Evolutionary conservation across 1,284 basidiomycete species (phyloP).

Genomic region (Tilletiaria anomala): DNA sequence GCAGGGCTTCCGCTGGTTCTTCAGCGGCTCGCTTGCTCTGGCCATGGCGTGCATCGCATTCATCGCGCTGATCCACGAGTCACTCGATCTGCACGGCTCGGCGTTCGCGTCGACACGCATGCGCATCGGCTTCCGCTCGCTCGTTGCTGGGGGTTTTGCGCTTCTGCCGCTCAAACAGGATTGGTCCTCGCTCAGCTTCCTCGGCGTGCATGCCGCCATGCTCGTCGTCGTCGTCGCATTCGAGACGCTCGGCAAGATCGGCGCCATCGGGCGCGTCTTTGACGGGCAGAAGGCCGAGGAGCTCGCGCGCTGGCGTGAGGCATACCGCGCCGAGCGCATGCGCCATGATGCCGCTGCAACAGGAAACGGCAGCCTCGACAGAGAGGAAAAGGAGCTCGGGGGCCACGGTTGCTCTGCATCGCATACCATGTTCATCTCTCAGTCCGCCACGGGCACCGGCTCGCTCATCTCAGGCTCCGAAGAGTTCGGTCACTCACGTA

Average conservation of each 20-base stretch:
- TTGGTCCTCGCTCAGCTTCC: conserved; percentile 16
- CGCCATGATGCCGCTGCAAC: no score
- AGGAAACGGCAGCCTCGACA: no score
- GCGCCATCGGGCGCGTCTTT: conserved; percentile 21
- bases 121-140: conserved; percentile 17
- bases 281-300: conserved; percentile 13
- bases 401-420: no score
- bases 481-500: no score
- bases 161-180: conserved; percentile 16
- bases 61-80: conserved; percentile 26
- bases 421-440: no score
- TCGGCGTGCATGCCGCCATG: conserved; percentile 14
- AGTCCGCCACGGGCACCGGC: no score
- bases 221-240: conserved; percentile 18
- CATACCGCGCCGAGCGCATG: no score
- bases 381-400: no score
- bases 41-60: conserved; percentile 18
- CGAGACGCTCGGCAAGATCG: conserved; percentile 35
- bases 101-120: conserved; percentile 19
- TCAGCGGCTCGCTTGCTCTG: conserved; percentile 14
- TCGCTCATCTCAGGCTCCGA: no score
- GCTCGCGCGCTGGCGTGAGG: no score
- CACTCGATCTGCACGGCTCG: conserved; percentile 19
- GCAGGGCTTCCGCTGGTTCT: conserved; percentile 27
- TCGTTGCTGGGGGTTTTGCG: conserved; percentile 13